A percentile compares a stretch with the other conserved stretches of the same genome.
phyloP scores from a whole-genome alignment of 2,329 filamentous ascomycete genomes.

The Corinectria fuckeliana region DNA sequence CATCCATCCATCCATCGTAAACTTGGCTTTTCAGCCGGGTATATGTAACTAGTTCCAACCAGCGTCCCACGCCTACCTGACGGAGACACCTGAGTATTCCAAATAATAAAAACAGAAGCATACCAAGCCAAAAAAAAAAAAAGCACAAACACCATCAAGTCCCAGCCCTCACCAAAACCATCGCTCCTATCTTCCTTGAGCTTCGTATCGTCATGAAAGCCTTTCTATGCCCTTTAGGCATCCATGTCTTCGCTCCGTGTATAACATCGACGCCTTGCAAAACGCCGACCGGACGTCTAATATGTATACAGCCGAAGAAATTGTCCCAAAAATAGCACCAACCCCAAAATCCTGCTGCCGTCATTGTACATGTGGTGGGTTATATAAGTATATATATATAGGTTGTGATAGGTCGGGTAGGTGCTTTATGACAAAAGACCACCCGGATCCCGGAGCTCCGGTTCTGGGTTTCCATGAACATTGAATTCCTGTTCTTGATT shows the following conservation, averaged over 20 bases:
- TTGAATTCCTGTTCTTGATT: conserved; percentile 44
- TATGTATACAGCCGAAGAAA: conserved; percentile 20
- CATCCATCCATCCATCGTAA: conserved; percentile 34
- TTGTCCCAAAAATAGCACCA: conserved; percentile 3
- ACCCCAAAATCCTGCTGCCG: conserved; percentile 18
- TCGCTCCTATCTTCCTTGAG: background rate
- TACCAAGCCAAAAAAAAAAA: conserved; percentile 2
- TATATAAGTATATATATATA: conserved; percentile 16
- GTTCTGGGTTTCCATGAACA: conserved; percentile 39
- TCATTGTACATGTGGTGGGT: conserved; percentile 28
- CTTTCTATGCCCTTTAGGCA: background rate
- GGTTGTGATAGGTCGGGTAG: conserved; percentile 18
- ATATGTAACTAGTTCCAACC: conserved; percentile 35
- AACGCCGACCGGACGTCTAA: conserved; percentile 26
- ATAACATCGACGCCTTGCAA: conserved; percentile 11
- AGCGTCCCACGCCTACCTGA: conserved; percentile 24
- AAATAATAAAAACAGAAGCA: conserved; percentile 5
- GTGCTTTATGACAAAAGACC: conserved; percentile 46
- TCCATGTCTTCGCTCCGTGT: conserved; percentile 1
- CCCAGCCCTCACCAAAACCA: background rate
- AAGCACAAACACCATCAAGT: conserved; percentile 4
- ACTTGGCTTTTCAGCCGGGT: conserved; percentile 40
- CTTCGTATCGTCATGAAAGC: conserved; percentile 12
- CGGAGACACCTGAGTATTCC: conserved; percentile 15
- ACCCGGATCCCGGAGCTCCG: conserved; percentile 48